Percentiles rank a stretch among this genome's conserved stretches.
Conservation (phyloP, 768 basidiomycete species). For the Boletus subparvulus region DNA sequence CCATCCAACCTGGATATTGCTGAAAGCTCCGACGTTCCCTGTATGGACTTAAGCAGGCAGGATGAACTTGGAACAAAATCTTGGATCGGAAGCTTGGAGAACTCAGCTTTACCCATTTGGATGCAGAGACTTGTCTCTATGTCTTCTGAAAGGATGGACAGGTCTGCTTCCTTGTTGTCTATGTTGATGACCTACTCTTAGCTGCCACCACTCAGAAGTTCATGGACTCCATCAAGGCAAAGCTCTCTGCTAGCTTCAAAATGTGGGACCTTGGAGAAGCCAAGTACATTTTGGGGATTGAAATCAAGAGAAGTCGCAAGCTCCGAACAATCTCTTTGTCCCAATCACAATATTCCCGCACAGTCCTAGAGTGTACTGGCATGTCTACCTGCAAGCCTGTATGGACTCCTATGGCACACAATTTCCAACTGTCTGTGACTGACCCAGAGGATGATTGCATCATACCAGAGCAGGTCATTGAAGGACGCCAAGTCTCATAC, state of each 20-base stretch:
- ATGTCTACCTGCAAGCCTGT: background rate
- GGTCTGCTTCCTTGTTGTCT: slow-evolving; percentile 1
- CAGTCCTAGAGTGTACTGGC: slow-evolving; percentile 11
- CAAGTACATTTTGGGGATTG: slow-evolving; percentile 32
- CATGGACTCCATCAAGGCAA: background rate
- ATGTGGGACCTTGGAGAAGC: slow-evolving; percentile 5
- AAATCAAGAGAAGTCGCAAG: slow-evolving; percentile 26
- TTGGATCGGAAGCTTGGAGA: too few relatives aligned
- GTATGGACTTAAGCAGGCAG: too few relatives aligned
- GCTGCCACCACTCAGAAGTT: background rate
- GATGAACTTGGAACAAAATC: too few relatives aligned
- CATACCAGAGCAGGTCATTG: background rate
- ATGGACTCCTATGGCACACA: slow-evolving; percentile 9
- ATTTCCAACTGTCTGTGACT: background rate
- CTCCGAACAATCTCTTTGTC: slow-evolving; percentile 28
- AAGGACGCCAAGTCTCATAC: background rate
- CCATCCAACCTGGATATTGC: too few relatives aligned
- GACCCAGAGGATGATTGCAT: background rate
- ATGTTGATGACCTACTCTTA: background rate
- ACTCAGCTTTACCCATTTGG: background rate
- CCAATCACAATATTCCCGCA: slow-evolving; percentile 21
- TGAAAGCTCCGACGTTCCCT: too few relatives aligned
- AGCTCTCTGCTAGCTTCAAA: background rate
- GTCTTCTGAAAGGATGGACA: background rate
- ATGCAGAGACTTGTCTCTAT: background rate